phyloP scores from a whole-genome alignment of 805 yeast species.

The Sugiyamaella valdiviana region DNA sequence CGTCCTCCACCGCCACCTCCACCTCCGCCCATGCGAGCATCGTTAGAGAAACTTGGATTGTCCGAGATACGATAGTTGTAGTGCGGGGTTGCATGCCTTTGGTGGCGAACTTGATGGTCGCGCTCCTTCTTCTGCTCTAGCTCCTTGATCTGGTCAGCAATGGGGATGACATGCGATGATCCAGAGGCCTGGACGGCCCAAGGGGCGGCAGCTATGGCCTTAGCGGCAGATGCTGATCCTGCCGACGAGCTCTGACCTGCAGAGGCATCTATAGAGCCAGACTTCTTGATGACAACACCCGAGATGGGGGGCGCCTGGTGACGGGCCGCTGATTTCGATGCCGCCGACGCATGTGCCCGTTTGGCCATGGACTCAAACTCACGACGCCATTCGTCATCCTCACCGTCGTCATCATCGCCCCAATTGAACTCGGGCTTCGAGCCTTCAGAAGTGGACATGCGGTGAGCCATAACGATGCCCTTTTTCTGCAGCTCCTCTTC shows the following conservation, averaged over 20 bases:
- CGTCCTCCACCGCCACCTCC: constrained; percentile 4
- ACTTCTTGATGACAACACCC: not conserved
- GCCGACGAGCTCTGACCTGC: not conserved
- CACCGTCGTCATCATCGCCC: constrained; percentile 37
- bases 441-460: constrained; percentile 24
- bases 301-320: not conserved
- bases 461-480: constrained; percentile 32
- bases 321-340: not conserved
- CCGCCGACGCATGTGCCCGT: not conserved
- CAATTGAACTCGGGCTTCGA: constrained; percentile 28
- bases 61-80: constrained; percentile 9
- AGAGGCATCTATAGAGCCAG: not conserved
- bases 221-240: not conserved
- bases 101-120: constrained; percentile 4
- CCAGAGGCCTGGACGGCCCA: constrained; percentile 14
- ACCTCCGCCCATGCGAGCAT: constrained; percentile 5
- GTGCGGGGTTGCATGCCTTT: constrained; percentile 4
- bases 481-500: constrained; percentile 33
- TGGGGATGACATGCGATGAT: constrained; percentile 17
- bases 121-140: constrained; percentile 16
- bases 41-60: not conserved
- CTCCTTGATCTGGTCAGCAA: constrained; percentile 22
- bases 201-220: constrained; percentile 12
- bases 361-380: constrained; percentile 5
- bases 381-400: constrained; percentile 27